phyloP scores from a whole-genome alignment of 345 rosid species.

The Aegle marmelos region DNA sequence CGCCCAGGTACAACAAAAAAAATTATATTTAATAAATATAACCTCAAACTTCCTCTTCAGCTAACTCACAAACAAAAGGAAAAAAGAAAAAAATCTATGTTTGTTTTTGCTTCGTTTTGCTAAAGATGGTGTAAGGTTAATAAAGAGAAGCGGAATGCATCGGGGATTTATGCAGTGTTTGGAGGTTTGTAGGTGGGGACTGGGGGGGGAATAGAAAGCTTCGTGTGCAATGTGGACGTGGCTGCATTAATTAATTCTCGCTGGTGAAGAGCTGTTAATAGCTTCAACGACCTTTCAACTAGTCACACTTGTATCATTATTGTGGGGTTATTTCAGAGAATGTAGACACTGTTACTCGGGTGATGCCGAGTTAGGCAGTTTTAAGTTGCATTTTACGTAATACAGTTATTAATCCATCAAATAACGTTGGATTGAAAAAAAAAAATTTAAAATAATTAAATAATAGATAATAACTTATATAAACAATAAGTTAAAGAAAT shows the following conservation, averaged over 20 bases:
- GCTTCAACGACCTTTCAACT: constrained; percentile 18
- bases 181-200: constrained; percentile 14
- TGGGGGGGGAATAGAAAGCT: background rate
- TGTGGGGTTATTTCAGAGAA: background rate
- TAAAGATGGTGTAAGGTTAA: background rate
- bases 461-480: no score
- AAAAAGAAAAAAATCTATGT: background rate
- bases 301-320: background rate
- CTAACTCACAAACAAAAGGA: no score
- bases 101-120: background rate
- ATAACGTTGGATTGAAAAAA: no score
- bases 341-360: background rate
- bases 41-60: background rate
- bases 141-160: background rate
- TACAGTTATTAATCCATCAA: no score
- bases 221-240: background rate
- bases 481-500: no score
- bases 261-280: constrained; percentile 22
- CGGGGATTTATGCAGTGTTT: background rate
- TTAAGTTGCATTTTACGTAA: no score
- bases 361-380: background rate
- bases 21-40: no score
- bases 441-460: no score
- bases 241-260: background rate
- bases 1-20: background rate